phyloP scores from a whole-genome alignment of 2,329 filamentous ascomycete genomes.

The Venturia effusa region DNA sequence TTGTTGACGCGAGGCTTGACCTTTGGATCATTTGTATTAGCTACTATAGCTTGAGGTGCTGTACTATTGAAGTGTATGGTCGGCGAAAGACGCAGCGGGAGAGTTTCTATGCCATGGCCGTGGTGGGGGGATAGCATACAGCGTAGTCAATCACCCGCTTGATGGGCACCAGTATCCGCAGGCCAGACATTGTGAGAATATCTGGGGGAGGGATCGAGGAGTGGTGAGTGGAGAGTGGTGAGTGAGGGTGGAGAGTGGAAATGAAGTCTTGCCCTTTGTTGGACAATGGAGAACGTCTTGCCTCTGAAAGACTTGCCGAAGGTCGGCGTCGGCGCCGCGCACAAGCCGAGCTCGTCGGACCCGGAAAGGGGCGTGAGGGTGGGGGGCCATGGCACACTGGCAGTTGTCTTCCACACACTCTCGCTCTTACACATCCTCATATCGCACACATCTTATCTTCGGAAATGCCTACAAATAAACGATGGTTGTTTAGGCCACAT shows the following conservation, averaged over 20 bases:
- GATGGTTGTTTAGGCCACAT: too few species aligned
- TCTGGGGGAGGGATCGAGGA: not conserved
- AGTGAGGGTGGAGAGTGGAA: too few species aligned
- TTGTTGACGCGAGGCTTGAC: conserved; percentile 63
- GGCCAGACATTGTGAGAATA: conserved; percentile 28
- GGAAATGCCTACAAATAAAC: too few species aligned
- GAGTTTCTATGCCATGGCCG: not conserved
- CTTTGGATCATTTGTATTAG: conserved; percentile 26
- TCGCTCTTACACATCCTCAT: too few species aligned
- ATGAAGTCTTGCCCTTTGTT: too few species aligned
- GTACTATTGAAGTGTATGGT: conserved; percentile 8
- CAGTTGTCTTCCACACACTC: too few species aligned
- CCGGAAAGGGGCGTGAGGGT: too few species aligned
- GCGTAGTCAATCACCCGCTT: conserved; percentile 51
- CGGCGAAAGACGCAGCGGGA: conserved; percentile 4
- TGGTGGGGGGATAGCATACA: conserved; percentile 24
- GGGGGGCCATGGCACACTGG: too few species aligned
- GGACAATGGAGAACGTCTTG: not conserved
- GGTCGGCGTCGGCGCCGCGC: not conserved
- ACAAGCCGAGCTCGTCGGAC: not conserved
- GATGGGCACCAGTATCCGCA: conserved; percentile 45
- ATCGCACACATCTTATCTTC: too few species aligned
- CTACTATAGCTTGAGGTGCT: not conserved
- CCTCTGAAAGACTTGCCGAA: not conserved
- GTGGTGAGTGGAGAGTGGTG: too few species aligned